phyloP scores from a whole-genome alignment of 306 rosid species.

The Gastrolobium bilobum region DNA sequence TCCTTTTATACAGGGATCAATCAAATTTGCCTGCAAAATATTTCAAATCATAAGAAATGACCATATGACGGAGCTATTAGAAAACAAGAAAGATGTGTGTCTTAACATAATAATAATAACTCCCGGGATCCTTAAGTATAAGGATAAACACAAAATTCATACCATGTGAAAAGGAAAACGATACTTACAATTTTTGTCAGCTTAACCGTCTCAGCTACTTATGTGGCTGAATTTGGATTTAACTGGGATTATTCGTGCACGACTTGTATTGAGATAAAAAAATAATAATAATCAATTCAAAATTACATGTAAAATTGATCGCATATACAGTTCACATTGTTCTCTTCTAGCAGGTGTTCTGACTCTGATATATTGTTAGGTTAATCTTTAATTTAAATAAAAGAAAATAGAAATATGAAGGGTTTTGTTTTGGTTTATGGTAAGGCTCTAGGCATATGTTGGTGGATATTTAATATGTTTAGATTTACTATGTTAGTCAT shows the following conservation, averaged over 20 bases:
- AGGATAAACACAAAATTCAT: neutral
- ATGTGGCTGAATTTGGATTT: neutral
- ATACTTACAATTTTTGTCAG: neutral
- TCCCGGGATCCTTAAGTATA: neutral
- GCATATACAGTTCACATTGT: neutral
- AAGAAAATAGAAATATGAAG: too few relatives aligned
- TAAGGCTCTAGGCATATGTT: too few relatives aligned
- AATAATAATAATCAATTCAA: neutral
- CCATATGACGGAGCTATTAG: neutral
- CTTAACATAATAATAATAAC: neutral
- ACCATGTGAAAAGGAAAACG: neutral
- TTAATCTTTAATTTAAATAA: too few relatives aligned
- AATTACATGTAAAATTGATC: conserved; percentile 2
- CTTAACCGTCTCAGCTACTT: neutral
- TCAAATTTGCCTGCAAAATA: conserved; percentile 61
- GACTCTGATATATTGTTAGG: too few relatives aligned
- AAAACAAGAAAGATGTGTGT: neutral
- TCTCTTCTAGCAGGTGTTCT: too few relatives aligned
- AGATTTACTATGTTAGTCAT: too few relatives aligned
- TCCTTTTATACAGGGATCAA: conserved; percentile 83
- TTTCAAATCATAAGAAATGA: conserved; percentile 1
- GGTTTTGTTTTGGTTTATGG: too few relatives aligned
- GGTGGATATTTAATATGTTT: too few relatives aligned
- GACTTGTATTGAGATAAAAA: neutral
- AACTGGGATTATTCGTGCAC: neutral